Evolutionary conservation across 768 basidiomycete genomes (phyloP).

Genomic region (Saitozyma sp.): DNA sequence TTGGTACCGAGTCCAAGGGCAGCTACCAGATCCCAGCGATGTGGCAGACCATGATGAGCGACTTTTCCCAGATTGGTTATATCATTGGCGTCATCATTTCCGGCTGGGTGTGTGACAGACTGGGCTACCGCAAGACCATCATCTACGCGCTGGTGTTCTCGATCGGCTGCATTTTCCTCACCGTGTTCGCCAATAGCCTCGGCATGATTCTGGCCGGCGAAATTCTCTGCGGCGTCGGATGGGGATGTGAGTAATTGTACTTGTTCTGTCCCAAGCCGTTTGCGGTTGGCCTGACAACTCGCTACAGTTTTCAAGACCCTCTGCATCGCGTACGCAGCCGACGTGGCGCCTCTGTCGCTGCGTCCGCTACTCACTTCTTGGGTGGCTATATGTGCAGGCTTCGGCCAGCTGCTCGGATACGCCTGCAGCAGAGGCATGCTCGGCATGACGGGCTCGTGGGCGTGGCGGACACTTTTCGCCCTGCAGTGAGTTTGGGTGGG

Average conservation of each 20-base stretch:
- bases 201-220: slow-evolving; percentile 35
- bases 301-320: slow-evolving; percentile 47
- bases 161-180: slow-evolving; percentile 36
- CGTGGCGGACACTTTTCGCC: too few relatives aligned
- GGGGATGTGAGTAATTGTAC: slow-evolving; percentile 22
- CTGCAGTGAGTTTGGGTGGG: too few relatives aligned
- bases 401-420: too few relatives aligned
- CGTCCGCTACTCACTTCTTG: slow-evolving; percentile 35
- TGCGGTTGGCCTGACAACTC: too few relatives aligned
- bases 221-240: slow-evolving; percentile 47
- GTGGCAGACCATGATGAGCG: slow-evolving; percentile 48
- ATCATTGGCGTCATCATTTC: slow-evolving; percentile 49
- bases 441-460: too few relatives aligned
- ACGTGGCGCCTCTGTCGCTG: slow-evolving; percentile 42
- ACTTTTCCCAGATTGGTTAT: slow-evolving; percentile 40
- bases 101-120: slow-evolving; percentile 30
- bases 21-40: slow-evolving; percentile 34
- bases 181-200: slow-evolving; percentile 35
- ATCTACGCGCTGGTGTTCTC: slow-evolving; percentile 14
- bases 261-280: too few relatives aligned
- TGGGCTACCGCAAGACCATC: slow-evolving; percentile 25
- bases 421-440: too few relatives aligned
- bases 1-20: slow-evolving; percentile 7
- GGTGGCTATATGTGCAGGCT: too few relatives aligned
- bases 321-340: slow-evolving; percentile 51